Base-by-base conservation (phyloP, 345 rosid species). In the Gossypium ekmanianum region DNA sequence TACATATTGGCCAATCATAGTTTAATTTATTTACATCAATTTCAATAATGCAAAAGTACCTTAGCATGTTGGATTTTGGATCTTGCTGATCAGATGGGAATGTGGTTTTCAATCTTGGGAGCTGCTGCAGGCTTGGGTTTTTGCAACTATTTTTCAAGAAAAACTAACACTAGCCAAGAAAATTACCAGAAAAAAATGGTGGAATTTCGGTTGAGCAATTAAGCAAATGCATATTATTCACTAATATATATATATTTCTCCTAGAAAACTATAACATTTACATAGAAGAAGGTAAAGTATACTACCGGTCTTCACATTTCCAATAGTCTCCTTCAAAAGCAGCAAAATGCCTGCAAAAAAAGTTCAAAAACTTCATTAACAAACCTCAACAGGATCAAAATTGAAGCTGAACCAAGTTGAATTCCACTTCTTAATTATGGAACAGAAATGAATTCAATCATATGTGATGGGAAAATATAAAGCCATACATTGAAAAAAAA, bases 401-500 rank as follows among this genome's bases (percentile, higher is more conserved):
- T 55, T 72, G 54, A 56, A 58, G 54, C 14, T 18, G 20, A 20
- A 56, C 3, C 24, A 18, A 41, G 52, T 18, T 71, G 52, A 44
- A 41, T 55, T 71, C 56, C 29, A 26, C 34, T 29, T 51, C n/a
- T 27, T 17, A 4, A 48, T 48, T 7, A 6, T 34, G 27, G 45
- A 47, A 73, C 17, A 44, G 10, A 45, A 26, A 41, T 13, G 43
- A 57, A 57, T 57, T 57, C 29, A 1, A 57, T 20, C 16, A 57
- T 3, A 57, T 57, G 20, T 6, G 0, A 22, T 57, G 14, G 27
- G 63, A 22, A 58, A 58, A 26, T 50, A 51, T 29, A 39, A 9
- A 17, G 39, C 64, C 79, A 39, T 66, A 80, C 82, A n/a, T 24
- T 50, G 20, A 71, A 79, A 54, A 81, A 78, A 75, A 68, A 69